Percentiles rank a stretch among this genome's conserved stretches.
Conservation (phyloP, 73 alveolate genomes). For the Tetrahymena borealis region DNA sequence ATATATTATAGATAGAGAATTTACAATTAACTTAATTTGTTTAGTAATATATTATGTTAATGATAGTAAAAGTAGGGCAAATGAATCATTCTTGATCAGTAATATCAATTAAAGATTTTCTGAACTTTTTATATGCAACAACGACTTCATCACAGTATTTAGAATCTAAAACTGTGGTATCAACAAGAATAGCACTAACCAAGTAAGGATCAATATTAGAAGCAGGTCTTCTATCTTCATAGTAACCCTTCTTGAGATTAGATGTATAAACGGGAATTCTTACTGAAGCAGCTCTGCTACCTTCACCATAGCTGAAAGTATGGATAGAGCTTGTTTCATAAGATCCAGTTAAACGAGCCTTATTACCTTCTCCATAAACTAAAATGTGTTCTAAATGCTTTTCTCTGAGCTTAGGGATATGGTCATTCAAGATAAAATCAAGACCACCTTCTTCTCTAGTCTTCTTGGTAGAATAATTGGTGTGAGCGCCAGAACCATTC, state of each 20-base stretch:
- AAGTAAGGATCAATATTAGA: conserved; percentile 87
- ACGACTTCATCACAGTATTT: neutral
- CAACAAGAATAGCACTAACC: conserved; percentile 55
- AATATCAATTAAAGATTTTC: neutral
- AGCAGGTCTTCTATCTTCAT: conserved; percentile 94
- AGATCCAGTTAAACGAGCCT: conserved; percentile 74
- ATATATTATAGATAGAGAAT: too few species aligned
- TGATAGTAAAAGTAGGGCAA: too few species aligned
- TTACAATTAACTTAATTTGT: too few species aligned
- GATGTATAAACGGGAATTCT: conserved; percentile 80
- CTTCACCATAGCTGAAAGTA: conserved; percentile 76
- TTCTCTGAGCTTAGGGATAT: conserved; percentile 39
- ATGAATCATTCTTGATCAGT: neutral
- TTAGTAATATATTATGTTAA: too few species aligned
- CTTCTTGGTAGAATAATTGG: conserved; percentile 66
- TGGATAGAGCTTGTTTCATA: conserved; percentile 72
- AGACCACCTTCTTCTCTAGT: conserved; percentile 71
- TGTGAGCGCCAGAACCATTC: conserved; percentile 92
- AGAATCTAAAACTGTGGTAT: conserved; percentile 45
- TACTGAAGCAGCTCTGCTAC: conserved; percentile 82
- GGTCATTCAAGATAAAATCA: conserved; percentile 23
- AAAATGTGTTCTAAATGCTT: conserved; percentile 41
- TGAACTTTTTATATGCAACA: neutral
- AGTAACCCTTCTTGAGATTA: conserved; percentile 55
- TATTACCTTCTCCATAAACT: conserved; percentile 67